These are phyloP conservation scores for Linum trigynum DNA, from an alignment of 345 rosid species.

Conservation along the genomic window DNA sequence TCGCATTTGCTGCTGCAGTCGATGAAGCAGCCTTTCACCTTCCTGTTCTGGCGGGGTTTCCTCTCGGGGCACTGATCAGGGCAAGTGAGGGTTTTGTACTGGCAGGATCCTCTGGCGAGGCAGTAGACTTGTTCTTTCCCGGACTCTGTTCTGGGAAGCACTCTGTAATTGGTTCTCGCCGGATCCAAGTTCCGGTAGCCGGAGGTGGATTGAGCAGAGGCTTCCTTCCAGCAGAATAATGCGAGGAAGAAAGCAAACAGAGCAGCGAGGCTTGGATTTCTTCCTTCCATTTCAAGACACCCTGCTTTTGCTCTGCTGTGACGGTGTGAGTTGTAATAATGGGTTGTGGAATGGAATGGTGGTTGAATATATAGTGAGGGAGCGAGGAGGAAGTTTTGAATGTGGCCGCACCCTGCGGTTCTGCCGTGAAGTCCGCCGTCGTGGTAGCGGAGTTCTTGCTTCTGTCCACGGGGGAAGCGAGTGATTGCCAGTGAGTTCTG, in stretches of 20 bases:
- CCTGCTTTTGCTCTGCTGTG: not conserved
- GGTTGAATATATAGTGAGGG: not conserved
- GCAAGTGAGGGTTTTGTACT: constrained; percentile 42
- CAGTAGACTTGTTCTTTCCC: constrained; percentile 51
- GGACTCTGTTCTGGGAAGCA: constrained; percentile 19
- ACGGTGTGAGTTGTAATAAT: not conserved
- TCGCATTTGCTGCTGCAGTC: constrained; percentile 83
- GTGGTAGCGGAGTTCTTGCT: not conserved
- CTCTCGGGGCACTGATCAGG: constrained; percentile 55
- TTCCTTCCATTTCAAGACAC: not conserved
- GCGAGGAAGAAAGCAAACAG: constrained; percentile 15
- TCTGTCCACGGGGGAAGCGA: too few species aligned
- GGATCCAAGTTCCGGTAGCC: constrained; percentile 24
- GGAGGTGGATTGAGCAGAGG: constrained; percentile 9
- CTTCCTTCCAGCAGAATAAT: constrained; percentile 13
- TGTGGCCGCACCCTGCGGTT: not conserved
- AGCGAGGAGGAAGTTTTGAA: not conserved
- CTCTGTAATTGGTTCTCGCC: constrained; percentile 40
- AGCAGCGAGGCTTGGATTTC: constrained; percentile 10
- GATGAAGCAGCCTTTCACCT: constrained; percentile 52
- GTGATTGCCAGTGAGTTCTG: too few species aligned
- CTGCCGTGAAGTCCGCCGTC: not conserved
- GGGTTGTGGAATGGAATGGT: not conserved
- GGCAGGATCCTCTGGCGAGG: constrained; percentile 48
- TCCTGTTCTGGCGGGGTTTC: constrained; percentile 50